Base-by-base conservation (phyloP, 371 early-diverging fungal species). In the Dinochytrium kinnereticum region DNA sequence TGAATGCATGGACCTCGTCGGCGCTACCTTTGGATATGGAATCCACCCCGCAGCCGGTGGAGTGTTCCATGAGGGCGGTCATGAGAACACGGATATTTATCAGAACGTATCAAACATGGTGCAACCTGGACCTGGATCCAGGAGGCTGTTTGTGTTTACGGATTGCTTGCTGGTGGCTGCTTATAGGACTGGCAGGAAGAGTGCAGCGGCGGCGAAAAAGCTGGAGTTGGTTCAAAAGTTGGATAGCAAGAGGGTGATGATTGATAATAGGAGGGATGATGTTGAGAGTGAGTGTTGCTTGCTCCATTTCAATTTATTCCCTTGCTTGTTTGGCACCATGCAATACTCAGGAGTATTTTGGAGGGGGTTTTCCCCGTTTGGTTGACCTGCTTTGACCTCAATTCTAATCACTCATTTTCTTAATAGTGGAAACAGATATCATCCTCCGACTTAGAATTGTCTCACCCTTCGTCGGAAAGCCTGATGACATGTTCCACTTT, bases 141-240 rank as follows among this genome's bases (percentile, higher is more conserved):
- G 69, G 15, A 49, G 33, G 31, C 28, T 68, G 31, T 68, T 39
- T 53, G 36, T 68, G 17, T 68, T 68, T 40, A 51, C 40, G 19
- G 69, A 68, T 36, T 51, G 51, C 53, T 51, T 68, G 24, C 37
- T 68, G 5, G 69, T 68, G 28, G 69, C 69, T 30, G 69, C 69
- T 28, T 51, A 51, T 36, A 24, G 69, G 30, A 51, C 50, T 3
- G 44, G 34, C 21, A 49, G 69, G 28, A 68, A 51, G 53, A 36
- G 28, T 30, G 69, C 51, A 10, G 2, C 7, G 15, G 44, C 19
- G 10, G 33, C 40, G 30, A 68, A 68, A 40, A 68, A 68, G 53
- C 15, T 68, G 69, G 69, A 68, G 53, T 53, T 68, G 26, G 69
- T 68, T 1, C 69, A 68, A 36, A 68, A 68, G 30, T 21, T 68